These are phyloP conservation scores for Phyllachora maydis DNA, from an alignment of 2,329 filamentous ascomycete genomes.

Conservation along the genomic window DNA sequence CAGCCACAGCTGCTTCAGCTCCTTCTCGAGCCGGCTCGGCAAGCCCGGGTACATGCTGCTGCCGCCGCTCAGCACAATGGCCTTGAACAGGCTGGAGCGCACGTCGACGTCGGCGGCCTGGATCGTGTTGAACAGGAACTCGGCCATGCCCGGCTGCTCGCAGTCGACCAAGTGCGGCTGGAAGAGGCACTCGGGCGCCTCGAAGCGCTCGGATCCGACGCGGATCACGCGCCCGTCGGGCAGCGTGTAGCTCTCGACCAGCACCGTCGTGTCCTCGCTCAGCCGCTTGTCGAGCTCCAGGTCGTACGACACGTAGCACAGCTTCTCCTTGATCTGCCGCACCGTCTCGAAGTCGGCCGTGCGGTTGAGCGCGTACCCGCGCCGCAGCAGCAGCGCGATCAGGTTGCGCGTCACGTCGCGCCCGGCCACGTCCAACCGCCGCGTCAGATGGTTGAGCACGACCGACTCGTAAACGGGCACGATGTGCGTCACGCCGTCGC, in stretches of 20 bases:
- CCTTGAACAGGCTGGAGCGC: conserved; percentile 83
- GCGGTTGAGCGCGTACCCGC: conserved; percentile 91
- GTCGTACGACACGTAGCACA: conserved; percentile 98
- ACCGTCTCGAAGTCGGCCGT: conserved; percentile 98
- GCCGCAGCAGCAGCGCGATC: conserved; percentile 79
- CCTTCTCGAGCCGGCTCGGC: conserved; percentile 88
- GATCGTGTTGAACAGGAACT: conserved; percentile 98
- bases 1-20: conserved; percentile 96
- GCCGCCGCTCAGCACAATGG: conserved; percentile 87
- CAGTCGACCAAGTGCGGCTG: conserved; percentile 96
- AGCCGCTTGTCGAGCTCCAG: conserved; percentile 88
- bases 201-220: conserved; percentile 91
- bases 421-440: conserved; percentile 83
- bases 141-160: conserved; percentile 88
- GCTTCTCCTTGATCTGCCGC: conserved; percentile 98
- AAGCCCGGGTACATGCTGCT: conserved; percentile 98
- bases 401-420: conserved; percentile 97
- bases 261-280: conserved; percentile 88
- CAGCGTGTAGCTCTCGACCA: conserved; percentile 94
- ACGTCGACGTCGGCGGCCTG: conserved; percentile 92
- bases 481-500: conserved; percentile 95
- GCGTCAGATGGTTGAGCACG: conserved; percentile 90
- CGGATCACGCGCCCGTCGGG: conserved; percentile 92
- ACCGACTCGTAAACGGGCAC: conserved; percentile 97
- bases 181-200: conserved; percentile 95